Base-by-base conservation (phyloP, 2,329 filamentous ascomycete genomes). In the Sarocladium brachiariae region DNA sequence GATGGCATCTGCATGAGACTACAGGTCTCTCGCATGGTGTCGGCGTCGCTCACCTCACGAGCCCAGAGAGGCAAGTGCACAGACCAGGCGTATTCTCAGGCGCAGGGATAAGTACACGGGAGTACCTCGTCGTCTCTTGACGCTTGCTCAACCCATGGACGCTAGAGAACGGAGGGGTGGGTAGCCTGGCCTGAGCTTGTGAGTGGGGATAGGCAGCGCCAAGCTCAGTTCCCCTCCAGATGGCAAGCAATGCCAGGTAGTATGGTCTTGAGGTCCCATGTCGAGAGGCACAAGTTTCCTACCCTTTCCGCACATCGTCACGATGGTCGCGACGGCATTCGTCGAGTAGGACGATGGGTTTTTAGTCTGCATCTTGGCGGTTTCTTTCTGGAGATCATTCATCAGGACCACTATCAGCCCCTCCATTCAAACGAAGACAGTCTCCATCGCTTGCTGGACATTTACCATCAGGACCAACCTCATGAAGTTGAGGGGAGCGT, bases 21-120 rank as follows among this genome's bases (percentile, higher is more conserved):
- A 19, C 35, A 39, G 35, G 7, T 7, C n/a, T 39, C 35, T 16
- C n/a, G 18, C 35, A 8, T 35, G 27, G 27, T 31, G 33, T 39
- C 35, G 18, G n/a, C 13, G n/a, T 7, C 35, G n/a, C 35, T 39
- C 35, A 39, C 35, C 35, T 39, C 35, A 16, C 13, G 7, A 18
- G 11, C 39, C 39, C 24, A 25, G 39, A 27, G 21, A 30, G 24
- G 39, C 8, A 45, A 45, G 24, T 27, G 39, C 39, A 45, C 39
- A 27, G 39, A 45, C 39, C 39, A 25, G 19, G 39, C 35, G 21
- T 39, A n/a, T 39, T 25, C 6, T 9, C 5, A n/a, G n/a, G 27
- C 39, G 18, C 45, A 31, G 45, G 27, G 45, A 33, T 48, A 19
- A 27, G 45, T 48, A 48, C 45, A 48, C 34, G 45, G 45, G 45